Conservation (phyloP, 2,329 filamentous ascomycete genomes). For the Thielaviopsis euricoi region DNA sequence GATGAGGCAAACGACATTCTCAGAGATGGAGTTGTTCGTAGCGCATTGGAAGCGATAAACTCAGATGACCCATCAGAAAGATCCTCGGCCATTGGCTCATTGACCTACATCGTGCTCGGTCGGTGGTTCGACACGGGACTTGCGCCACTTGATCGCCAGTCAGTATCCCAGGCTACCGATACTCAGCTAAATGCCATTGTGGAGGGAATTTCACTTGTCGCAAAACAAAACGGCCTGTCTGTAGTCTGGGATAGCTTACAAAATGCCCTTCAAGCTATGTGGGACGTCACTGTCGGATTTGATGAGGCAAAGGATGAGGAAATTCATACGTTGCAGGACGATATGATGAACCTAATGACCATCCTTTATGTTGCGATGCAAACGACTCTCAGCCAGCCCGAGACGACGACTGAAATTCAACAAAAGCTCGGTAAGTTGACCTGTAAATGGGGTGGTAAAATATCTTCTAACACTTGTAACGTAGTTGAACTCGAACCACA, state of each 20-base stretch:
- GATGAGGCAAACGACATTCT: slow-evolving; percentile 38
- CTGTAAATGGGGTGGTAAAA: not conserved
- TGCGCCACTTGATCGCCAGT: slow-evolving; percentile 22
- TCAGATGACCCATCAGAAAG: slow-evolving; percentile 31
- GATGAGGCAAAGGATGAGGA: slow-evolving; percentile 8
- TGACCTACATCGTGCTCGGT: slow-evolving; percentile 49
- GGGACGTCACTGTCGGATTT: slow-evolving; percentile 22
- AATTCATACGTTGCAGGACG: slow-evolving; percentile 36
- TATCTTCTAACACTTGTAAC: slow-evolving; percentile 14
- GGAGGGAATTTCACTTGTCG: slow-evolving; percentile 33
- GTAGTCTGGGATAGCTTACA: slow-evolving; percentile 32
- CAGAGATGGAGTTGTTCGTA: slow-evolving; percentile 33
- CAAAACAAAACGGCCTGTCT: slow-evolving; percentile 24
- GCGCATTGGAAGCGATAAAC: slow-evolving; percentile 26
- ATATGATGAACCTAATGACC: slow-evolving; percentile 46
- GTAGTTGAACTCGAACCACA: slow-evolving; percentile 45
- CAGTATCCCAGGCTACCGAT: slow-evolving; percentile 34
- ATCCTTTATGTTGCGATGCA: slow-evolving; percentile 46
- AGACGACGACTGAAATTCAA: slow-evolving; percentile 29
- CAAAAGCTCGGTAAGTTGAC: slow-evolving; percentile 32
- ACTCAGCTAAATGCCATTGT: slow-evolving; percentile 44
- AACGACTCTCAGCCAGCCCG: slow-evolving; percentile 33
- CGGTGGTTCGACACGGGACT: slow-evolving; percentile 55
- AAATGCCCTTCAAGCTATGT: slow-evolving; percentile 30
- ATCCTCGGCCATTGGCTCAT: slow-evolving; percentile 36